A percentile compares a stretch with the other conserved stretches of the same genome.
phyloP scores from a whole-genome alignment of 441 rosid genomes.

The Populus hybrid region DNA sequence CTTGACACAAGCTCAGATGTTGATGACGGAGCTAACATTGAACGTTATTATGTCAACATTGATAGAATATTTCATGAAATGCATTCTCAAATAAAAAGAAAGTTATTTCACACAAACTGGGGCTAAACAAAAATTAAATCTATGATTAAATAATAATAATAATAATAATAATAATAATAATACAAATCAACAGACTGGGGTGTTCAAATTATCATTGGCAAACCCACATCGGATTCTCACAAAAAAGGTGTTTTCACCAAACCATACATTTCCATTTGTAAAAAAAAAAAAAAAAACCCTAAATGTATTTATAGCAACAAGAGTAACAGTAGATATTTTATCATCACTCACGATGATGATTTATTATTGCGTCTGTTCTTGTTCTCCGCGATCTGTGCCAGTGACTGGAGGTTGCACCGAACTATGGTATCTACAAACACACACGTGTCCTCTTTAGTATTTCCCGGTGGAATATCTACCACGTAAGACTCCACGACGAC shows the following conservation, averaged over 20 bases:
- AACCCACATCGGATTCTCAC: neutral
- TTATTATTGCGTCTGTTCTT: constrained; percentile 30
- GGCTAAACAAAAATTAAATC: neutral
- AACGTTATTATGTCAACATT: neutral
- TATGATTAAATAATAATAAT: neutral
- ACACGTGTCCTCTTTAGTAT: constrained; percentile 67
- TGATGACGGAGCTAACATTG: neutral
- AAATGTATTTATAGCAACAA: neutral
- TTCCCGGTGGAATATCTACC: constrained; percentile 74
- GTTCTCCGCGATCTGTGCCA: constrained; percentile 66
- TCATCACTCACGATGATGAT: constrained; percentile 12
- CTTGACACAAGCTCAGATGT: too few species aligned
- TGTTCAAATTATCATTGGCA: neutral
- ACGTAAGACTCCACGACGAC: constrained; percentile 79
- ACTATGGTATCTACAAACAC: constrained; percentile 72
- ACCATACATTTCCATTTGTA: neutral
- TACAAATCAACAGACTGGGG: neutral
- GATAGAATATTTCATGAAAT: neutral
- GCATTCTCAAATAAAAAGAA: neutral
- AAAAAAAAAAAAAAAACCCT: neutral
- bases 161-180: neutral
- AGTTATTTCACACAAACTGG: too few species aligned
- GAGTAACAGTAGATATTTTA: neutral
- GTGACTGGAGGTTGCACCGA: constrained; percentile 73
- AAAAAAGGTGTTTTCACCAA: neutral